These are phyloP conservation scores for Aureoboletus auriporus DNA, from an alignment of 768 basidiomycete species.

Conservation along the genomic window DNA sequence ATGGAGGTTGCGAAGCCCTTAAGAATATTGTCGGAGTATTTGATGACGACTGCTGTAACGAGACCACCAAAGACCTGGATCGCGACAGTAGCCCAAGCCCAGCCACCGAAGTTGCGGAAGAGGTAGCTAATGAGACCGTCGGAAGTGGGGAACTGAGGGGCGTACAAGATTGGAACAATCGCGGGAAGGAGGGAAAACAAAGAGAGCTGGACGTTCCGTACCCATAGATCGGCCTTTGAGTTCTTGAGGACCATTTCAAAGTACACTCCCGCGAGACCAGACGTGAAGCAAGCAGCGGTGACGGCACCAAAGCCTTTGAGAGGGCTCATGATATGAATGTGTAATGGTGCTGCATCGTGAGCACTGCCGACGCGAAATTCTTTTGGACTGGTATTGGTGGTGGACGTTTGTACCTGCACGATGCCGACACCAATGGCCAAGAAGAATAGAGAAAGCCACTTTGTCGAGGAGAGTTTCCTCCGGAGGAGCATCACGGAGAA, in stretches of 20 bases:
- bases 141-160: conserved; percentile 38
- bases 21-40: conserved; percentile 91
- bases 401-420: conserved; percentile 83
- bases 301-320: conserved; percentile 83
- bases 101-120: conserved; percentile 84
- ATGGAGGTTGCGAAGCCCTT: conserved; percentile 98
- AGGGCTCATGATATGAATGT: conserved; percentile 76
- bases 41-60: conserved; percentile 93
- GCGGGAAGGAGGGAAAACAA: conserved; percentile 91
- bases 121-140: conserved; percentile 52
- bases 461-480: conserved; percentile 61
- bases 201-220: conserved; percentile 85
- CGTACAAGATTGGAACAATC: conserved; percentile 70
- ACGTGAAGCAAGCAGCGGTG: conserved; percentile 81
- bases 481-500: conserved; percentile 85
- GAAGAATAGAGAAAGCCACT: conserved; percentile 87
- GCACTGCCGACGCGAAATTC: conserved; percentile 59
- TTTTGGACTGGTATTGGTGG: conserved; percentile 27
- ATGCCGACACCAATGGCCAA: conserved; percentile 91
- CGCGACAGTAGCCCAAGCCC: conserved; percentile 93
- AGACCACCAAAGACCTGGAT: conserved; percentile 93
- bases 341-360: conserved; percentile 54
- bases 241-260: conserved; percentile 92
- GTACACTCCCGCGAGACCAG: conserved; percentile 88
- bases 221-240: conserved; percentile 82